Conservation (phyloP, 2,329 filamentous ascomycete genomes). For the Sclerotinia spermophila region DNA sequence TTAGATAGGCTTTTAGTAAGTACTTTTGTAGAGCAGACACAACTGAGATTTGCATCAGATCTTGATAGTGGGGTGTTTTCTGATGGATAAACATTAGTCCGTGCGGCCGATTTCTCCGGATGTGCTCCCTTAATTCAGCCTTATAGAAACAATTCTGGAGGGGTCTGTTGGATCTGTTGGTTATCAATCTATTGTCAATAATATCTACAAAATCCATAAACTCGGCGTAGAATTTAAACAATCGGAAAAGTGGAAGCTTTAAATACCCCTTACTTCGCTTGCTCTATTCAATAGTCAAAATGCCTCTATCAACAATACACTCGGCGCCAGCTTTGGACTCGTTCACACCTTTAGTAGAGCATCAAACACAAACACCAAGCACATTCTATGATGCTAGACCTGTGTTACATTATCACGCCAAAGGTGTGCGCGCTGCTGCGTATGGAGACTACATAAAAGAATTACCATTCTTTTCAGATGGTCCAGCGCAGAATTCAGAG, state of each 20-base stretch:
- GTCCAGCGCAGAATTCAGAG: slow-evolving; percentile 26
- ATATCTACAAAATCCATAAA: not conserved
- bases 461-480: slow-evolving; percentile 47
- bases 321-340: slow-evolving; percentile 53
- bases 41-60: not conserved
- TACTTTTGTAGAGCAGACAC: not conserved
- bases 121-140: not conserved
- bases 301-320: slow-evolving; percentile 50
- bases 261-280: not conserved
- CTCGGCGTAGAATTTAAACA: not conserved
- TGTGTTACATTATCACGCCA: slow-evolving; percentile 62
- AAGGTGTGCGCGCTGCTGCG: slow-evolving; percentile 55
- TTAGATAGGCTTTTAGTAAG: not conserved
- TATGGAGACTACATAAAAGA: slow-evolving; percentile 51
- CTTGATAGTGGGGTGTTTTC: not conserved
- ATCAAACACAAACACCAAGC: slow-evolving; percentile 67
- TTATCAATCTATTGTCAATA: not conserved
- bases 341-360: slow-evolving; percentile 63
- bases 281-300: slow-evolving; percentile 4
- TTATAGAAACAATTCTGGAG: not conserved
- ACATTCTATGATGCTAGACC: slow-evolving; percentile 70
- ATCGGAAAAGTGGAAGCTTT: not conserved
- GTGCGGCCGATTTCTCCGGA: not conserved
- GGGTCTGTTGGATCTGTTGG: not conserved
- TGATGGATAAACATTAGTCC: not conserved